Evolutionary conservation across 1,284 basidiomycete species (phyloP), one percentile per base, ranked within the genome.

Genomic region (Farysia itapuensis): DNA sequence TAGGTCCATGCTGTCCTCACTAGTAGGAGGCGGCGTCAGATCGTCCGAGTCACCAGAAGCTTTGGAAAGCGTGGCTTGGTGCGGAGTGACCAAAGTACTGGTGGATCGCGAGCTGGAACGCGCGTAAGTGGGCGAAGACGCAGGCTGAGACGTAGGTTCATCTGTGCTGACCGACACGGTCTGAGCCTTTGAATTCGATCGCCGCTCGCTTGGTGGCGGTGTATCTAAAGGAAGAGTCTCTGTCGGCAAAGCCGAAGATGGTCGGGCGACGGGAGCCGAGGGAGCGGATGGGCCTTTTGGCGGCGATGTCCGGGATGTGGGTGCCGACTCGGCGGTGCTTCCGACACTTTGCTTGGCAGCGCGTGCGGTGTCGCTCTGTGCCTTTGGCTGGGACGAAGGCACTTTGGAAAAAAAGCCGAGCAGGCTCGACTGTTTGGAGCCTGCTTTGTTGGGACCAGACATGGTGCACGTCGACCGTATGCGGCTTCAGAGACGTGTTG

Each of bases 391-490:
- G 3, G 42, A 12, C 9, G 60, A 38, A 19, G 52, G 25, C 16
- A 43, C 53, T 34, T 65, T 64, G 35, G 56, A 42, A 32, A 67
- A 67, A 52, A 67, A 67, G 35, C 65, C 65, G 8, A 64, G 63
- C 41, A 67, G 52, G 25, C 60, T 50, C 22, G 57, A 57, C 42
- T 67, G 60, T 45, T 61, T 67, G 29, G 40, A 24, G 28, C 45
- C 31, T 26, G 43, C 26, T 16, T 54, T 54, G 50, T 35, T 24
- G 4, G 57, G 38, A 42, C 19, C 11, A 13, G 34, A 20, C 34
- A 35, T 35, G 18, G 20, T 35, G 26, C n/a, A 9, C 26, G 26
- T n/a, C n/a, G n/a, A n/a, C n/a, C n/a, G n/a, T n/a, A n/a, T n/a
- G n/a, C n/a, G n/a, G n/a, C n/a, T n/a, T n/a, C n/a, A n/a, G n/a